Base-by-base conservation (phyloP, 768 basidiomycete species). In the Ramaria sp. region DNA sequence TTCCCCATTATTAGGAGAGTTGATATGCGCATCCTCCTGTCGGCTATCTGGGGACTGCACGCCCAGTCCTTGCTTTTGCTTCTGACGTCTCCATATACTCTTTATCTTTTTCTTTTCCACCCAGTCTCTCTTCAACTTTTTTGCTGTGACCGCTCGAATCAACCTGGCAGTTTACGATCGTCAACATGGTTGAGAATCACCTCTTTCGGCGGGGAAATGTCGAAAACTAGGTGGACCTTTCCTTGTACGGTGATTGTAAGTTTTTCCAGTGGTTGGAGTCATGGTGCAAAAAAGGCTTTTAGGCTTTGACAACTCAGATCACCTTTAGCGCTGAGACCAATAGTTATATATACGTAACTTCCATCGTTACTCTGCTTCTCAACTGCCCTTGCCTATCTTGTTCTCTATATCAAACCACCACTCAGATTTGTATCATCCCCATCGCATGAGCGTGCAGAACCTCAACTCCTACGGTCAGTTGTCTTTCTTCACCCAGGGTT, bases 371-470 rank as follows among this genome's bases (percentile, higher is more conserved):
- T 4, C 59, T 59, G 58, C 58, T 62, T 61, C 60, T 52, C 61
- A 42, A 57, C 58, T 42, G 60, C 64, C 58, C 62, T 64, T 67
- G 65, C 62, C 64, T 65, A 57, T 63, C 62, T 65, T 59, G 59
- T 38, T 8, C 42, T 27, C 32, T 34, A 43, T 32, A 20, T 38
- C 56, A 50, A 59, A 64, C 70, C 73, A 65, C 70, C 66, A 71
- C 77, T 76, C 75, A 78, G 67, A 68, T 66, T 55, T 60, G 63
- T 67, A 60, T 68, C 65, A 66, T 67, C 68, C 69, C 64, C 77
- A 73, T 88, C 85, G 85, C 84, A 92, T 92, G 88, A 92, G 78
- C 86, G 83, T 90, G 72, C 87, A 91, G 83, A 90, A 91, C 69
- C 82, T 91, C 67, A 83, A 78, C 73, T 75, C 83, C 68, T 82